These are phyloP conservation scores for Aciculoconidium aculeatum DNA, from an alignment of 805 yeast genomes.

Conservation along the genomic window DNA sequence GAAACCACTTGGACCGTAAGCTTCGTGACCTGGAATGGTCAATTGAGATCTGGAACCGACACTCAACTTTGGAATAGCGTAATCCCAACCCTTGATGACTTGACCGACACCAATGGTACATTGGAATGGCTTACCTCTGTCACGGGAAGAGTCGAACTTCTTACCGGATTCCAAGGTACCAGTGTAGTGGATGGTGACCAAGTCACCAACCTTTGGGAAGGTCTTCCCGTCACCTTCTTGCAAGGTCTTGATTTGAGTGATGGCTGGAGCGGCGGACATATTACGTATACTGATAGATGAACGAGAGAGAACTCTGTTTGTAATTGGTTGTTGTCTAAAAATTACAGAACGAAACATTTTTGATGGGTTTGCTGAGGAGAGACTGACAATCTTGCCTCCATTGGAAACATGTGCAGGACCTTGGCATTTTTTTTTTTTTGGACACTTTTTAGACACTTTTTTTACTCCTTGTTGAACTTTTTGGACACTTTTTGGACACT, in stretches of 20 bases:
- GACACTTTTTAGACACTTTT: no score
- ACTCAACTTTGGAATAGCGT: constrained; percentile 85
- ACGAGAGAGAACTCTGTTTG: constrained; percentile 1
- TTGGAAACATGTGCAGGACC: constrained; percentile 1
- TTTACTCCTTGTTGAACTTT: no score
- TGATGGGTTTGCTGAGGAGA: not conserved
- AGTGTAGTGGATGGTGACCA: constrained; percentile 89
- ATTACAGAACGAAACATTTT: constrained; percentile 7
- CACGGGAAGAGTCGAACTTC: constrained; percentile 92
- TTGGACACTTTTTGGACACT: no score
- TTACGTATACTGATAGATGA: constrained; percentile 1
- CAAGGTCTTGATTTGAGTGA: constrained; percentile 37
- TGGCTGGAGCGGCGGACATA: constrained; percentile 34
- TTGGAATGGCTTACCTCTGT: constrained; percentile 94
- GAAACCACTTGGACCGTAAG: constrained; percentile 92
- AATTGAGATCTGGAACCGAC: constrained; percentile 90
- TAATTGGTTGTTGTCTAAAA: constrained; percentile 7
- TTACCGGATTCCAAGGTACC: constrained; percentile 95
- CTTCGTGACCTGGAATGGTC: constrained; percentile 89
- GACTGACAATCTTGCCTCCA: no score
- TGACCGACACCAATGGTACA: constrained; percentile 93
- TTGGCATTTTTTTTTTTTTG: constrained; percentile 2
- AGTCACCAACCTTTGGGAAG: constrained; percentile 84
- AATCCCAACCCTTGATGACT: constrained; percentile 96
- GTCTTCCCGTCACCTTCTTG: constrained; percentile 76